phyloP scores from a whole-genome alignment of 495 filamentous ascomycete genomes.

The Talaromyces thailandensis region DNA sequence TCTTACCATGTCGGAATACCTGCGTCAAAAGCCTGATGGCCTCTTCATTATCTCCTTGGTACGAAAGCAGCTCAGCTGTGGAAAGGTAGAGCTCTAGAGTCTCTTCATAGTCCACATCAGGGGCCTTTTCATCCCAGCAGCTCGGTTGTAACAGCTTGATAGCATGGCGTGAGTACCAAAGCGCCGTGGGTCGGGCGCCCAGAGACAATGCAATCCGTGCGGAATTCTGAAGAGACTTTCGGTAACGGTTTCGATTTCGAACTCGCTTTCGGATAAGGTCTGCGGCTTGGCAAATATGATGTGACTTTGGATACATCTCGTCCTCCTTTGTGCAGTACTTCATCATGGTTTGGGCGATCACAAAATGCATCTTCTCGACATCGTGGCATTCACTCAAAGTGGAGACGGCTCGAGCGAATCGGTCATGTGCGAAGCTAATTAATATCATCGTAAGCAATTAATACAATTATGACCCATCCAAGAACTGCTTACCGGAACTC shows the following conservation, averaged over 20 bases:
- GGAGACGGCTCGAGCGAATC: conserved; percentile 69
- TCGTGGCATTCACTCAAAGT: conserved; percentile 57
- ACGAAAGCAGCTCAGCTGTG: conserved; percentile 74
- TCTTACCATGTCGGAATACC: conserved; percentile 57
- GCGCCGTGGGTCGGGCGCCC: conserved; percentile 67
- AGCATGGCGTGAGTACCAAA: conserved; percentile 68
- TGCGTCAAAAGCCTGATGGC: conserved; percentile 55
- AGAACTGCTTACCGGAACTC: conserved; percentile 38
- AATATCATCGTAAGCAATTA: conserved; percentile 1
- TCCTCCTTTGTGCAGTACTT: conserved; percentile 54
- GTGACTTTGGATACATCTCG: conserved; percentile 58
- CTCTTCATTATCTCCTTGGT: conserved; percentile 55
- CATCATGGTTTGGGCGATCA: conserved; percentile 70
- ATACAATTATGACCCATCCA: not conserved
- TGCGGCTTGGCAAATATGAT: conserved; percentile 66
- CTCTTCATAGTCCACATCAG: conserved; percentile 80
- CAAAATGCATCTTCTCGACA: conserved; percentile 74
- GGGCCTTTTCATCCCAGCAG: conserved; percentile 60
- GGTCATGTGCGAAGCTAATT: conserved; percentile 71
- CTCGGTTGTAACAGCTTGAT: conserved; percentile 68
- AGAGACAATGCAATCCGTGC: conserved; percentile 68
- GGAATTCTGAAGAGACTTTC: conserved; percentile 65
- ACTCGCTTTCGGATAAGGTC: conserved; percentile 62
- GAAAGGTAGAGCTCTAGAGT: conserved; percentile 65
- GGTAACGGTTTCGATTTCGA: conserved; percentile 48